Conservation (phyloP, 2,329 filamentous ascomycete genomes). For the Penicillium verrucosum region DNA sequence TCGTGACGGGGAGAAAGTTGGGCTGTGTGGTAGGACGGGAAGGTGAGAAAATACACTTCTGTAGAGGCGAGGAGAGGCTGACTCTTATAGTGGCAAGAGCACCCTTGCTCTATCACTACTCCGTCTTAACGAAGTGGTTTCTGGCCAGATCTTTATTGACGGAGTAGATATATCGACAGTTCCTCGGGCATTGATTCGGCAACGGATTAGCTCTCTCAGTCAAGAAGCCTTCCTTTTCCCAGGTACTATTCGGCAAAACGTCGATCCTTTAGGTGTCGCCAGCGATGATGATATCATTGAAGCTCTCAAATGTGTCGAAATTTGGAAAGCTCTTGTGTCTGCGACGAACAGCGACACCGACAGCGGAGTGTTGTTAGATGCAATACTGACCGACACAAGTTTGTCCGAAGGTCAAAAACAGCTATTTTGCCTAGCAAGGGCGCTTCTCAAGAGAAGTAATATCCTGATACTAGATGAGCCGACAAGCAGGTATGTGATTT, state of each 20-base stretch:
- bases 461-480: conserved; percentile 26
- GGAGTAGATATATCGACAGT: conserved; percentile 22
- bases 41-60: background rate
- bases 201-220: conserved; percentile 23
- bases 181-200: conserved; percentile 17
- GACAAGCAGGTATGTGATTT: conserved; percentile 21
- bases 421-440: conserved; percentile 68
- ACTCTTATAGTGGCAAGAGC: conserved; percentile 20
- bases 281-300: conserved; percentile 22
- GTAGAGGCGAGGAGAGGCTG: background rate
- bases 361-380: conserved; percentile 17
- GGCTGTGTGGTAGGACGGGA: conserved; percentile 32
- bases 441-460: conserved; percentile 46
- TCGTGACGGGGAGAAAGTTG: conserved; percentile 31
- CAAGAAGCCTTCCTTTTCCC: conserved; percentile 28
- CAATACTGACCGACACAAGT: conserved; percentile 37
- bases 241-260: conserved; percentile 24
- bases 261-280: conserved; percentile 26
- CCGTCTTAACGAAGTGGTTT: conserved; percentile 26
- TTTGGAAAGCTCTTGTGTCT: conserved; percentile 21
- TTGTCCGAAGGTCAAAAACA: conserved; percentile 73
- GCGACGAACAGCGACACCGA: conserved; percentile 8
- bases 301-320: conserved; percentile 21
- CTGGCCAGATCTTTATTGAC: conserved; percentile 26
- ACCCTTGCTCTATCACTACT: conserved; percentile 23